A percentile compares a stretch with the other conserved stretches of the same genome.
Evolutionary conservation across 768 basidiomycete genomes (phyloP).

Genomic region (Panellus pusillus): DNA sequence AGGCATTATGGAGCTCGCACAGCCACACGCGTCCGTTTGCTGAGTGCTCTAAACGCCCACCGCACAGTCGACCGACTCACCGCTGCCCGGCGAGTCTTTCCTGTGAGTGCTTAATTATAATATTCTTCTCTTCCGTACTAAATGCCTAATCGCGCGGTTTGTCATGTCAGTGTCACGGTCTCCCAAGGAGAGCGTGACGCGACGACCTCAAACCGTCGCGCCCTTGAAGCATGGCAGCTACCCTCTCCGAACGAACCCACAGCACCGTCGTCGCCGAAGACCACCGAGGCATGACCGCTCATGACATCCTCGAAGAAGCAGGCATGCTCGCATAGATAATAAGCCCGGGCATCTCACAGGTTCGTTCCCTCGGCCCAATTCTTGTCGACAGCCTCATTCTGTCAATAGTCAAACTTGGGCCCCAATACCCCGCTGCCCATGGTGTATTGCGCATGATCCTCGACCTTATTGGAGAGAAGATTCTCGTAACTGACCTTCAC

Average conservation of each 20-base stretch:
- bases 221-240: conserved; percentile 9
- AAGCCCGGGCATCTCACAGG: conserved; percentile 94
- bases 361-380: conserved; percentile 33
- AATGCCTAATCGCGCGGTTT: no score
- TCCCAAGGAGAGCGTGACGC: neutral
- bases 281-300: conserved; percentile 74
- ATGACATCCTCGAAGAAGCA: conserved; percentile 79
- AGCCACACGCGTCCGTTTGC: no score
- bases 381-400: conserved; percentile 10
- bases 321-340: conserved; percentile 63
- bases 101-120: no score
- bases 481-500: conserved; percentile 89
- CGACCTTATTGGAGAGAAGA: conserved; percentile 96
- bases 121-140: no score
- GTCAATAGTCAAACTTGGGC: conserved; percentile 87
- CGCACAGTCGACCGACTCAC: no score
- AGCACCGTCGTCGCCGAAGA: conserved; percentile 66
- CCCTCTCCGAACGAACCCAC: conserved; percentile 13
- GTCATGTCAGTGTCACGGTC: no score
- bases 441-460: conserved; percentile 97
- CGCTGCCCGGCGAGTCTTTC: no score
- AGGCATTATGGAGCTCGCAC: no score
- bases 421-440: conserved; percentile 98
- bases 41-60: no score
- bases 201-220: neutral